Evolutionary conservation across 2,329 filamentous ascomycete species (phyloP), one percentile per base, ranked within the genome.

Genomic region (Chalaropsis ovoidea): DNA sequence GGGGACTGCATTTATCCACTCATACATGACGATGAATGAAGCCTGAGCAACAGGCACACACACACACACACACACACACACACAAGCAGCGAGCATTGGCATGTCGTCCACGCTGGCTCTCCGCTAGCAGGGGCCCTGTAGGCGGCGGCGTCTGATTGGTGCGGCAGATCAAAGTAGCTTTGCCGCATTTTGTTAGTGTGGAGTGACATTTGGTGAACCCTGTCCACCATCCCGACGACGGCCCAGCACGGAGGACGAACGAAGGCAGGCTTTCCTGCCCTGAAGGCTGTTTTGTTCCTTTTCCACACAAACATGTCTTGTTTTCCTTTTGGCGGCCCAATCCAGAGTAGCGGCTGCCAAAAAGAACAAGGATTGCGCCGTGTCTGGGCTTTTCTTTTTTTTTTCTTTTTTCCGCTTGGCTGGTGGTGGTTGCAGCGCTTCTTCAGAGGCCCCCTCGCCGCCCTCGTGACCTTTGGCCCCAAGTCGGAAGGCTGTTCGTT

Each of bases 91-190:
- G 35, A 39, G 8, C 5, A 39, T 39, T 39, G 4, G 24, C 27
- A 35, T 35, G 54, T 58, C 17, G 54, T 58, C 19, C 54, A n/a
- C 54, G 27, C 54, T 58, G 24, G 24, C 27, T 10, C 24, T 7
- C 11, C 19, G 10, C 27, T 39, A 31, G 11, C 17, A 35, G 54
- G 27, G 54, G 27, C 1, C 6, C 15, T 64, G 60, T 54, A 65
- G 43, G 64, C 64, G 64, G 19, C 56, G 19, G n/a, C 19, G 8
- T 65, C n/a, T 62, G 64, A 65, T 65, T 65, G 64, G 64, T 31
- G 64, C 64, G 64, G 56, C 27, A 65, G 47, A 65, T 45, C 1
- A 13, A 54, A 49, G 56, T 62, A 54, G 54, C 31, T 39, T 58
- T 58, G 27, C 27, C 27, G 54, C 27, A 58, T 58, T 58, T 39